These are phyloP conservation scores for Sporothrix euskadiensis DNA, from an alignment of 2,329 filamentous ascomycete species.

Conservation along the genomic window DNA sequence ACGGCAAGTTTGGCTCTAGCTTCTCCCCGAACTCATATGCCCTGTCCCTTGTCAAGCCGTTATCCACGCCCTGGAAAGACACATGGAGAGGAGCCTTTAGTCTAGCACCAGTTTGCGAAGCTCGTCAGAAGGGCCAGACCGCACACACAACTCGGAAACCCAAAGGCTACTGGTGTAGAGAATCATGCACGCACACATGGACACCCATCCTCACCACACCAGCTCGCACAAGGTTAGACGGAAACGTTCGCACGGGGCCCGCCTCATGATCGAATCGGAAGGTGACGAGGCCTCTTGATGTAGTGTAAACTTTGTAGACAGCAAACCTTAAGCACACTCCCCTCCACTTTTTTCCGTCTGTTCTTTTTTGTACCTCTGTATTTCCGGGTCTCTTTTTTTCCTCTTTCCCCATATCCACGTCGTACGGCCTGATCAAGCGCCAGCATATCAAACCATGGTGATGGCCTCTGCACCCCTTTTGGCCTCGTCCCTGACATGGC, in stretches of 20 bases:
- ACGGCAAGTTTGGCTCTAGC: neutral
- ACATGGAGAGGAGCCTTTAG: neutral
- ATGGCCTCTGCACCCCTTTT: neutral
- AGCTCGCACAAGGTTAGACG: neutral
- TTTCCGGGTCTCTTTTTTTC: neutral
- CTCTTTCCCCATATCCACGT: neutral
- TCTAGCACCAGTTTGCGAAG: neutral
- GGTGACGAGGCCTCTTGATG: neutral
- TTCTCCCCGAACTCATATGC: neutral
- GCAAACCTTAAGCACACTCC: neutral
- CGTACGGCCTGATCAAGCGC: neutral
- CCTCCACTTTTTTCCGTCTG: neutral
- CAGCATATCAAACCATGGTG: constrained; percentile 3
- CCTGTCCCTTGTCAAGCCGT: neutral
- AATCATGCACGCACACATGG: neutral
- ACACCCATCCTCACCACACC: neutral
- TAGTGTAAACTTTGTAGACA: neutral
- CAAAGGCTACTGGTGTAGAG: neutral
- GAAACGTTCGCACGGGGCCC: constrained; percentile 4
- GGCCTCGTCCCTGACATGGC: constrained; percentile 9
- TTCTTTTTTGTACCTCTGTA: neutral
- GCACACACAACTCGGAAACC: neutral
- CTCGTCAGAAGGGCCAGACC: neutral
- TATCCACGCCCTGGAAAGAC: neutral
- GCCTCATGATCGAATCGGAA: neutral